Percentiles rank a stretch among this genome's conserved stretches.
phyloP scores from a whole-genome alignment of 306 rosid genomes.

The Malus fusca region DNA sequence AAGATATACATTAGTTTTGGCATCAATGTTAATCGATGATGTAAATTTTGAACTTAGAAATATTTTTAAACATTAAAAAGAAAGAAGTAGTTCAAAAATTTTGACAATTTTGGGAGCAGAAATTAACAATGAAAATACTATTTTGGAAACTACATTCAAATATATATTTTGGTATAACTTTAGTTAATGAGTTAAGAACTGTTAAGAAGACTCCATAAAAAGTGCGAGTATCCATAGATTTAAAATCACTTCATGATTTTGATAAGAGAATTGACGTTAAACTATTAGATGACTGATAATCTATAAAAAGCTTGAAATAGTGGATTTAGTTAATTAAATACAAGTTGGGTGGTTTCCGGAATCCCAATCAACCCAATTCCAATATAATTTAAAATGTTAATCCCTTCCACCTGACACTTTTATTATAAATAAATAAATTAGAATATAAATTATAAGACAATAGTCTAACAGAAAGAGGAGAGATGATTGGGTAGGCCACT shows the following conservation, averaged over 20 bases:
- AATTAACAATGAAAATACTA: too few species aligned
- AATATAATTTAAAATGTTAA: constrained; percentile 3
- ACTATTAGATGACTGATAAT: fast-evolving
- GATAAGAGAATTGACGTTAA: fast-evolving
- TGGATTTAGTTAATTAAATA: constrained; percentile 4
- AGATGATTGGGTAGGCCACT: background rate
- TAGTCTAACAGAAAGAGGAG: background rate
- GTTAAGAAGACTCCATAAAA: fast-evolving
- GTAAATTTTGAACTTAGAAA: too few species aligned
- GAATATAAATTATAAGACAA: background rate
- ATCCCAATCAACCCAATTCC: constrained; percentile 29
- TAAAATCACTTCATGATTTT: fast-evolving
- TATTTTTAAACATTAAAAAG: too few species aligned
- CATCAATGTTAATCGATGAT: too few species aligned
- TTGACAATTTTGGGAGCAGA: background rate
- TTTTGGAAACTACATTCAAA: too few species aligned
- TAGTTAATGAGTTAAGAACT: too few species aligned
- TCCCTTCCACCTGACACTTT: constrained; percentile 10
- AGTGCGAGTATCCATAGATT: fast-evolving
- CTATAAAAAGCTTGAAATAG: too few species aligned
- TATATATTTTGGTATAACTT: too few species aligned
- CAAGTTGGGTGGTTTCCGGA: constrained; percentile 34
- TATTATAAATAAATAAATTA: background rate
- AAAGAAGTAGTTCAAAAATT: too few species aligned
- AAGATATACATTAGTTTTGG: too few species aligned